Percentiles rank a stretch among this genome's conserved stretches.
phyloP scores from a whole-genome alignment of 2,329 filamentous ascomycete species.

The Aspergillus chevalieri region DNA sequence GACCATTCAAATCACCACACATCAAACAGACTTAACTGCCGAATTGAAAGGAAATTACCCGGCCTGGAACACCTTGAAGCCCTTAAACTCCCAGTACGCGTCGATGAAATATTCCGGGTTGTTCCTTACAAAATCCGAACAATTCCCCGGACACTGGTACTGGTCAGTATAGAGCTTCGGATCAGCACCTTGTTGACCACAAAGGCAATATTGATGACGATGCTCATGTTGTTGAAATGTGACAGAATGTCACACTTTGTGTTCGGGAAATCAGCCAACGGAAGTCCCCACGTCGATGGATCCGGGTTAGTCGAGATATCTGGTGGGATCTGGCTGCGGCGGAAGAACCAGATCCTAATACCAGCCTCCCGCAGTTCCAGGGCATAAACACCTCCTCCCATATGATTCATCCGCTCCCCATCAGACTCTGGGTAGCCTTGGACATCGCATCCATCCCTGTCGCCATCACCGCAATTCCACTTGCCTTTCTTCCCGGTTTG shows the following conservation, averaged over 20 bases:
- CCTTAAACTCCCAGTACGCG: background rate
- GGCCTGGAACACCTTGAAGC: background rate
- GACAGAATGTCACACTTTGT: slow-evolving; percentile 51
- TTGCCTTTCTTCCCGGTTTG: background rate
- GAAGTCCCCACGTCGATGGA: background rate
- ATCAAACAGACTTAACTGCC: too few species aligned
- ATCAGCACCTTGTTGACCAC: slow-evolving; percentile 45
- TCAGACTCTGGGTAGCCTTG: background rate
- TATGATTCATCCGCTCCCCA: background rate
- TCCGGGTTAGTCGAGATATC: background rate
- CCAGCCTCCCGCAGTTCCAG: background rate
- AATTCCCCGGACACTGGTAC: slow-evolving; percentile 37
- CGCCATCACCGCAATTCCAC: background rate
- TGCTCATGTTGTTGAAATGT: slow-evolving; percentile 57
- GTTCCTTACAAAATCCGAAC: background rate
- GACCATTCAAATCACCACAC: too few species aligned
- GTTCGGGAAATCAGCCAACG: slow-evolving; percentile 13
- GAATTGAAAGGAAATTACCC: too few species aligned
- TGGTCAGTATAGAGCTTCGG: slow-evolving; percentile 14
- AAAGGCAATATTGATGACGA: slow-evolving; percentile 59
- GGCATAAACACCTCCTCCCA: background rate
- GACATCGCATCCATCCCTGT: background rate
- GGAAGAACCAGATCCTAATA: background rate
- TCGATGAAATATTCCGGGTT: background rate
- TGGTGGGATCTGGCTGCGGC: background rate